phyloP scores from a whole-genome alignment of 2,329 filamentous ascomycete species.

The Alternaria brassicae region DNA sequence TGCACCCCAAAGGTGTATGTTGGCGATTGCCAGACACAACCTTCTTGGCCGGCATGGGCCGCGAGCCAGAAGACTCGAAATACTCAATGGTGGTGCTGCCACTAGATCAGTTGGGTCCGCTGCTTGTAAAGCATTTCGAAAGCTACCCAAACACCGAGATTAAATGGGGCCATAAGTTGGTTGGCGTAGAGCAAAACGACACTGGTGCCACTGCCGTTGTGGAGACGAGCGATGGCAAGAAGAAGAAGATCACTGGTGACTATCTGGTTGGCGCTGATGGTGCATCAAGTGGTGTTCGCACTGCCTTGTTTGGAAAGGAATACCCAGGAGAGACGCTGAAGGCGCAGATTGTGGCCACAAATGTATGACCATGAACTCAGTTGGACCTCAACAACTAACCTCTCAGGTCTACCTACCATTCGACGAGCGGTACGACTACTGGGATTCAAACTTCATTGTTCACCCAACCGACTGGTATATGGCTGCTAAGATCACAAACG shows the following conservation, averaged over 20 bases:
- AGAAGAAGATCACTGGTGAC: constrained; percentile 38
- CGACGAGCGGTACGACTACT: constrained; percentile 62
- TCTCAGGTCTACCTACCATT: constrained; percentile 65
- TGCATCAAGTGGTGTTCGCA: constrained; percentile 44
- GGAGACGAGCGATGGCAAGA: constrained; percentile 33
- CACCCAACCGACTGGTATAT: constrained; percentile 69
- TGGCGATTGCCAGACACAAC: constrained; percentile 53
- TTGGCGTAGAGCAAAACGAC: constrained; percentile 41
- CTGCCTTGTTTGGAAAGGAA: constrained; percentile 42
- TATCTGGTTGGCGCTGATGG: constrained; percentile 48
- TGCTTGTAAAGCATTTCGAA: constrained; percentile 40
- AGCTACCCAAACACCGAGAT: constrained; percentile 37
- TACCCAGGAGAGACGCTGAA: constrained; percentile 68
- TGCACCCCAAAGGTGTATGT: constrained; percentile 53
- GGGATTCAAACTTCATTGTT: constrained; percentile 67
- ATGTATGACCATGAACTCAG: too few species aligned
- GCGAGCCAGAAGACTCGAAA: constrained; percentile 37
- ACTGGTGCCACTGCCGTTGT: constrained; percentile 39
- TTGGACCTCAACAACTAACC: constrained; percentile 9
- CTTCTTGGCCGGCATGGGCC: constrained; percentile 40
- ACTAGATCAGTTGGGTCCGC: constrained; percentile 38
- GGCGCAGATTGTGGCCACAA: constrained; percentile 67
- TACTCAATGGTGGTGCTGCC: constrained; percentile 43
- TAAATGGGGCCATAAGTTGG: constrained; percentile 42
- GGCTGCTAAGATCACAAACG: constrained; percentile 65